Evolutionary conservation across 352 stramenopile species (phyloP), one percentile per base, ranked within the genome.

Genomic region (Globisporangium uncinulatum): DNA sequence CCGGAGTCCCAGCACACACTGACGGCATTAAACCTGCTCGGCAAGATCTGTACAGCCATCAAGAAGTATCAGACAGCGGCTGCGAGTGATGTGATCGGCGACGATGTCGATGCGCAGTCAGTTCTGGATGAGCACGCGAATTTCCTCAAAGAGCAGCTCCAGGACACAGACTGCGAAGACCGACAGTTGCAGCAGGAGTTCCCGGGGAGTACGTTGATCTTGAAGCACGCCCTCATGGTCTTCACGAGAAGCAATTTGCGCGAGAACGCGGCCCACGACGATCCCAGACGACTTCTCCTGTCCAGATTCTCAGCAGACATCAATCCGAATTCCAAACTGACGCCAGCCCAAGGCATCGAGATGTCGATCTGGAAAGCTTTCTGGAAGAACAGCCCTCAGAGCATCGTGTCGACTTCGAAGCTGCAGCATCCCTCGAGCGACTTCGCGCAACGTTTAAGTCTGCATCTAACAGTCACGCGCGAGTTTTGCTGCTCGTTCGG

Each of bases 41-140:
- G 84, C 32, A 88, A 84, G 51, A 92, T 95, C 51, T 94, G 81
- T 45, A 66, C 81, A 24, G 70, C 75, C 5, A 92, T 95, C 56
- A 87, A 86, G 54, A 64, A 51, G 41, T 74, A 83, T 44, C 66
- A 89, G 51, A 83, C 69, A 11, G 42, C 53, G 31, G 73, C 63
- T 39, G 41, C 34, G 7, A 66, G 63, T 4, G 73, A 74, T 54
- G 32, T 50, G 9, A 21, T 89, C 19, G 57, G 76, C 11, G 75
- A 92, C 42, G 71, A 87, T 32, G 71, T 64, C 31, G 66, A 74
- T 44, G 61, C 66, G 31, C 49, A 53, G 36, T 54, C 72, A 1
- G 46, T 86, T 3, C 65, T 83, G 50, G 67, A 79, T 29, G 84
- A 94, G 19, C 77, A 94, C 54, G 74, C 52, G 41, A 62, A 52